phyloP scores from a whole-genome alignment of 768 basidiomycete genomes.

The Hypholoma fasciculare region DNA sequence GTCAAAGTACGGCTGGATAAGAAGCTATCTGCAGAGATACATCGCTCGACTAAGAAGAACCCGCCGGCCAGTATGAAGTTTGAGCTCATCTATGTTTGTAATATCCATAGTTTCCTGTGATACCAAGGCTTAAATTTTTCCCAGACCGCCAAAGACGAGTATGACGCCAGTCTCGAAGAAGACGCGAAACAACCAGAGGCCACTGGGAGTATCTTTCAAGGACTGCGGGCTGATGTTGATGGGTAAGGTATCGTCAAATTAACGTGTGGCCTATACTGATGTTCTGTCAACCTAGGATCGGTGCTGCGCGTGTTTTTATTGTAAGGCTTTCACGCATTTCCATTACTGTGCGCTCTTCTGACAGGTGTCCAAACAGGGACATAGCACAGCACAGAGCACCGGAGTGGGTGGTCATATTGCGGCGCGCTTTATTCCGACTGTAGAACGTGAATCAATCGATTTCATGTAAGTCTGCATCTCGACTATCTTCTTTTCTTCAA shows the following conservation, averaged over 20 bases:
- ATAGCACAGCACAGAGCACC: conserved; percentile 91
- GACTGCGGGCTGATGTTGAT: conserved; percentile 82
- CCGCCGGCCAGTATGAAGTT: conserved; percentile 76
- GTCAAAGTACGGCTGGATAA: conserved; percentile 64
- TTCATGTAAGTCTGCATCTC: conserved; percentile 58
- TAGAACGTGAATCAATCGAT: conserved; percentile 93
- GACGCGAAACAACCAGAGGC: conserved; percentile 58
- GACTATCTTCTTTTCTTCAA: neutral
- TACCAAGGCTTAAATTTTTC: neutral
- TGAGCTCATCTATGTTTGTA: conserved; percentile 80
- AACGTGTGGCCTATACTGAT: neutral
- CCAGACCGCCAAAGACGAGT: conserved; percentile 82
- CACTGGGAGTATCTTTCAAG: conserved; percentile 83
- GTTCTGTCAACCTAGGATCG: conserved; percentile 41
- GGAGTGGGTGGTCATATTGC: conserved; percentile 69
- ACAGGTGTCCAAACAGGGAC: conserved; percentile 53
- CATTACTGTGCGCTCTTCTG: neutral
- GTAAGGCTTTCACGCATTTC: conserved; percentile 36
- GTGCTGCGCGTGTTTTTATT: conserved; percentile 82
- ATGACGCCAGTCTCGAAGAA: conserved; percentile 70
- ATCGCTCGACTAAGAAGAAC: conserved; percentile 93
- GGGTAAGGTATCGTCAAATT: conserved; percentile 46
- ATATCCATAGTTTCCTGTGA: neutral
- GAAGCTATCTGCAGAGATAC: conserved; percentile 71
- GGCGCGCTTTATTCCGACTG: conserved; percentile 91